Conservation (phyloP, 1,139 yeast genomes). For the Meyerozyma elateridarum region DNA sequence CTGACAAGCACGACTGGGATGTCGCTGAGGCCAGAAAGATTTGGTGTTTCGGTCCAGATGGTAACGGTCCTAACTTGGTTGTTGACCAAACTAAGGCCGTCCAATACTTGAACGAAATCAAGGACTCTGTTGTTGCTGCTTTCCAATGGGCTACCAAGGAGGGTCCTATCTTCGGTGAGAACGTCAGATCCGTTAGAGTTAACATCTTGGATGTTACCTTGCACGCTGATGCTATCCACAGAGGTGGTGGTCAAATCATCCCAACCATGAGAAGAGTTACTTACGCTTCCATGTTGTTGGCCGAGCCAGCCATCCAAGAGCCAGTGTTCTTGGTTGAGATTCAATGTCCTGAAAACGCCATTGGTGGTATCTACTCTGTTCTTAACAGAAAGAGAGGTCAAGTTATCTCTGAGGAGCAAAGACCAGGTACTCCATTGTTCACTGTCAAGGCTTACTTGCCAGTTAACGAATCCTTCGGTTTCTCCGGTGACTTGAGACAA, state of each 20-base stretch:
- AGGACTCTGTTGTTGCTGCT: constrained; percentile 99
- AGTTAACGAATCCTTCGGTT: constrained; percentile 99
- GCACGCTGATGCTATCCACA: constrained; percentile 99
- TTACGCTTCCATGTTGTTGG: constrained; percentile 96
- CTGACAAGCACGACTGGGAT: constrained; percentile 99
- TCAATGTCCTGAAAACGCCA: constrained; percentile 99
- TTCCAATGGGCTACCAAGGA: constrained; percentile 99
- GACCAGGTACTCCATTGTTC: constrained; percentile 99
- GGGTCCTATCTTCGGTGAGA: constrained; percentile 98
- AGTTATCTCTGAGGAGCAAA: constrained; percentile 97
- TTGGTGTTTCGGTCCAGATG: constrained; percentile 99
- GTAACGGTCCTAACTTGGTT: constrained; percentile 97
- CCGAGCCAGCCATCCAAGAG: constrained; percentile 99
- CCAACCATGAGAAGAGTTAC: constrained; percentile 99
- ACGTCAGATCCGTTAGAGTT: constrained; percentile 91
- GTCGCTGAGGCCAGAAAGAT: constrained; percentile 99
- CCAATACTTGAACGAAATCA: constrained; percentile 97
- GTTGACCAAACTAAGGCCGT: constrained; percentile 99
- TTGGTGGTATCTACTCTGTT: constrained; percentile 99
- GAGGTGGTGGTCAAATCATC: constrained; percentile 99
- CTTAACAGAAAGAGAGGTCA: constrained; percentile 99
- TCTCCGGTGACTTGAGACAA: constrained; percentile 99
- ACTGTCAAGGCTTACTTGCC: constrained; percentile 99
- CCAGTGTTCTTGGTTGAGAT: constrained; percentile 99
- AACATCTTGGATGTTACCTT: constrained; percentile 98